Evolutionary conservation across 345 rosid genomes (phyloP), one percentile per base, ranked within the genome.

Genomic region (Camelina neglecta): DNA sequence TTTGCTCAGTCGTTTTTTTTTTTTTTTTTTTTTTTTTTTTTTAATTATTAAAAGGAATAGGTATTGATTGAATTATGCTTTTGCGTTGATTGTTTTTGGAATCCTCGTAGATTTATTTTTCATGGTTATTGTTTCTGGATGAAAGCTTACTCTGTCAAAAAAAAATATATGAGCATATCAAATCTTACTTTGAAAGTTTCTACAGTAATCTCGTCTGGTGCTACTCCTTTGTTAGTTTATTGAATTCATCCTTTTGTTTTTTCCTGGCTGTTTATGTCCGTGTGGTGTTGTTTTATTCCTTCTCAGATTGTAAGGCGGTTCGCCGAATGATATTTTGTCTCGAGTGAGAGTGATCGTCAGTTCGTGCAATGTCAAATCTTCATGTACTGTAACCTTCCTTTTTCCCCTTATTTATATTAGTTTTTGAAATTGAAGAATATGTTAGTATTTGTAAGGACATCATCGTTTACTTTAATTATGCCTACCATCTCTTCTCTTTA

Each of bases 291-390:
- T 29, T 29, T 72, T 71, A 49, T 80, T 83, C 65, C 68, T 47
- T 80, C 49, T 74, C 80, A 69, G 85, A 83, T 83, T 75, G 55
- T 78, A 73, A 73, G 67, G 74, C 59, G 76, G 55, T 75, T 81
- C 79, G 44, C 62, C 87, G 94, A 85, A 93, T 89, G 89, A 80
- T 66, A 78, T 85, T 77, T 85, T 80, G 83, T 86, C 77, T 77
- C 81, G 57, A 21, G 79, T 78, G 69, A 74, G 84, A 72, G 84
- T 85, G 84, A 4, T 29, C 5, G 31, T 86, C 84, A 81, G 74
- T 53, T 59, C 60, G 48, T 84, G 82, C 90, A 80, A 94, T 94
- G 98, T 94, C 97, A 75, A 93, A 95, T 71, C 90, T 90, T 77
- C 93, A 94, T 87, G 98, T 94, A 92, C 55, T 54, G 70, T 73